Evolutionary conservation across 2,329 filamentous ascomycete genomes (phyloP).

Genomic region (Proliferodiscus dingleyae): DNA sequence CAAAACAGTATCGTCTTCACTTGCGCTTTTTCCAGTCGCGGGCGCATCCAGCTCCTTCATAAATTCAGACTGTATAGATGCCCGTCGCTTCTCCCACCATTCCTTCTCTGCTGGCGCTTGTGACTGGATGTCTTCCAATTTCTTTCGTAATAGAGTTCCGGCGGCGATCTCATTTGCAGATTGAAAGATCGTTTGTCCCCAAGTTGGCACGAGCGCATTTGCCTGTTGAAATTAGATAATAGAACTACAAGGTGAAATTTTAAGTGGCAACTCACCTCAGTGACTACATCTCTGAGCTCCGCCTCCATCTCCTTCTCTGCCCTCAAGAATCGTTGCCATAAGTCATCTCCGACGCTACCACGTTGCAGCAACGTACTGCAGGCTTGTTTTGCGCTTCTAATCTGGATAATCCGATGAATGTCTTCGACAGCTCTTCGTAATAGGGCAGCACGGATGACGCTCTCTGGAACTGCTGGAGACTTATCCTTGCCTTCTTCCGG

Average conservation of each 20-base stretch:
- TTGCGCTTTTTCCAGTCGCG: constrained; percentile 44
- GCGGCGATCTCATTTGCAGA: constrained; percentile 93
- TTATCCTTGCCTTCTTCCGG: constrained; percentile 61
- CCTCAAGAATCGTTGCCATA: constrained; percentile 86
- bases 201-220: constrained; percentile 80
- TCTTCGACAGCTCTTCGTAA: constrained; percentile 87
- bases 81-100: constrained; percentile 87
- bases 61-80: constrained; percentile 68
- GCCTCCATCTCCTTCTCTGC: constrained; percentile 98
- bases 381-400: constrained; percentile 84
- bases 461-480: constrained; percentile 68
- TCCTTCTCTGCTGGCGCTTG: constrained; percentile 70
- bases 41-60: constrained; percentile 77
- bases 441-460: constrained; percentile 80
- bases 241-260: background rate
- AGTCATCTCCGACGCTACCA: constrained; percentile 90
- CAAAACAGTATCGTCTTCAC: constrained; percentile 71
- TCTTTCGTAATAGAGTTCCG: constrained; percentile 71
- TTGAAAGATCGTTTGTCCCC: constrained; percentile 96
- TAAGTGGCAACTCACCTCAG: constrained; percentile 58
- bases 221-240: constrained; percentile 52
- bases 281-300: constrained; percentile 88
- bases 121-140: constrained; percentile 68
- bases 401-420: constrained; percentile 83
- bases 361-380: constrained; percentile 77